Evolutionary conservation across 441 rosid species (phyloP).

Genomic region (Brassica hybrid): DNA sequence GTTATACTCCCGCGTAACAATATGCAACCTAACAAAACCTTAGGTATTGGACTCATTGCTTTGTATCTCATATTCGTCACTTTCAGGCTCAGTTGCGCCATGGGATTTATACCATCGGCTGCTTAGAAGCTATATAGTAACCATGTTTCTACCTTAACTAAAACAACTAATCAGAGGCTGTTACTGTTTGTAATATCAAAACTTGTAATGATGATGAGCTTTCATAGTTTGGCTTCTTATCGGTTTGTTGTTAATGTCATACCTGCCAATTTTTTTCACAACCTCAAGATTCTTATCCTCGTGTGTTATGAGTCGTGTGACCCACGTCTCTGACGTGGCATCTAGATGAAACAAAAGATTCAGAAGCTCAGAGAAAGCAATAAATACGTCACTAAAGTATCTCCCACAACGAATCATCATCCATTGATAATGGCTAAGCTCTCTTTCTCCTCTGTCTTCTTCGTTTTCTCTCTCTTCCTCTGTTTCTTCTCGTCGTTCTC

Average conservation of each 20-base stretch:
- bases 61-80: conserved; percentile 67
- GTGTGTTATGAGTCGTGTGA: conserved; percentile 41
- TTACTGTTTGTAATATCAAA: conserved; percentile 12
- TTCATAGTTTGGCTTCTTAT: conserved; percentile 17
- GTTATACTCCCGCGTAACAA: conserved; percentile 64
- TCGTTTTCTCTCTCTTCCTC: conserved; percentile 41
- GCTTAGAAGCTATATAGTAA: conserved; percentile 42
- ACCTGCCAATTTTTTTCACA: conserved; percentile 23
- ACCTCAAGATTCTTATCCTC: conserved; percentile 30
- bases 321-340: conserved; percentile 44
- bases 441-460: conserved; percentile 33
- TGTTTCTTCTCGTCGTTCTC: conserved; percentile 27
- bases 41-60: conserved; percentile 74
- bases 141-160: conserved; percentile 23
- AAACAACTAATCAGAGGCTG: conserved; percentile 28
- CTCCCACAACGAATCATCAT: conserved; percentile 17
- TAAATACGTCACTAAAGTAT: conserved; percentile 14
- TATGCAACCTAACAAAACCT: conserved; percentile 75
- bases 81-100: conserved; percentile 55
- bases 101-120: conserved; percentile 53
- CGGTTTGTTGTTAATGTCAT: conserved; percentile 17
- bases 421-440: conserved; percentile 53
- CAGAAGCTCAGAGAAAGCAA: conserved; percentile 4
- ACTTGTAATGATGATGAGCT: background rate
- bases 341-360: conserved; percentile 21